Conservation (phyloP, 2,329 filamentous ascomycete species). For the Penicillium sp. region DNA sequence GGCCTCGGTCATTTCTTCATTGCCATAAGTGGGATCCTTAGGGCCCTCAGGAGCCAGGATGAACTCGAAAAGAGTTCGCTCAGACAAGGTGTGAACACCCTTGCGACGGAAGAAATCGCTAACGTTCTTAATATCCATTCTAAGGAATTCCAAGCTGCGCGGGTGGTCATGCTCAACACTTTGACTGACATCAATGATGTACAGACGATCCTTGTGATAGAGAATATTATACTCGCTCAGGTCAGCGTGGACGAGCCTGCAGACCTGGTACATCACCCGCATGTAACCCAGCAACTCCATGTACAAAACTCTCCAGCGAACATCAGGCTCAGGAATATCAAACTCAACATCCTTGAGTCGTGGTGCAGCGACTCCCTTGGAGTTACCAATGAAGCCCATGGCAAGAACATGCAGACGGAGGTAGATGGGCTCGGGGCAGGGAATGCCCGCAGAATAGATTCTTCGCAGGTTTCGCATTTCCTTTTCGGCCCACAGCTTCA, state of each 20-base stretch:
- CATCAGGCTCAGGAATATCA: constrained; percentile 63
- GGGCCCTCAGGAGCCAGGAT: constrained; percentile 63
- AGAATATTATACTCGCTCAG: constrained; percentile 97
- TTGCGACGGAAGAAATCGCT: constrained; percentile 88
- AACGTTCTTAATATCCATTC: constrained; percentile 98
- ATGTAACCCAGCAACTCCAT: constrained; percentile 82
- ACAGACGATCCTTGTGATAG: constrained; percentile 78
- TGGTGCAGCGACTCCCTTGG: constrained; percentile 82
- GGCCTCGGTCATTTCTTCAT: constrained; percentile 58
- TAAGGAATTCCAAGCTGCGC: constrained; percentile 83
- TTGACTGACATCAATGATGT: constrained; percentile 96
- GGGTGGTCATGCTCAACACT: constrained; percentile 97
- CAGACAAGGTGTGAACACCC: constrained; percentile 75
- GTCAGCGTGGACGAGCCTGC: constrained; percentile 90
- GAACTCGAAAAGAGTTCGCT: constrained; percentile 81
- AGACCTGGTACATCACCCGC: constrained; percentile 89
- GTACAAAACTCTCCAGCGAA: constrained; percentile 77
- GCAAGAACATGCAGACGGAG: constrained; percentile 92
- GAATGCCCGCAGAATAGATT: constrained; percentile 79
- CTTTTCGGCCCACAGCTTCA: constrained; percentile 98
- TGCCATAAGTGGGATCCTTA: constrained; percentile 30
- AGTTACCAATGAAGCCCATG: constrained; percentile 90
- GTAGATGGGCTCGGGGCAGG: constrained; percentile 83
- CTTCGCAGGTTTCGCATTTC: constrained; percentile 92
- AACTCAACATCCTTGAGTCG: constrained; percentile 84